Conservation (phyloP, 257 asterid species). For the Apocynum venetum region DNA sequence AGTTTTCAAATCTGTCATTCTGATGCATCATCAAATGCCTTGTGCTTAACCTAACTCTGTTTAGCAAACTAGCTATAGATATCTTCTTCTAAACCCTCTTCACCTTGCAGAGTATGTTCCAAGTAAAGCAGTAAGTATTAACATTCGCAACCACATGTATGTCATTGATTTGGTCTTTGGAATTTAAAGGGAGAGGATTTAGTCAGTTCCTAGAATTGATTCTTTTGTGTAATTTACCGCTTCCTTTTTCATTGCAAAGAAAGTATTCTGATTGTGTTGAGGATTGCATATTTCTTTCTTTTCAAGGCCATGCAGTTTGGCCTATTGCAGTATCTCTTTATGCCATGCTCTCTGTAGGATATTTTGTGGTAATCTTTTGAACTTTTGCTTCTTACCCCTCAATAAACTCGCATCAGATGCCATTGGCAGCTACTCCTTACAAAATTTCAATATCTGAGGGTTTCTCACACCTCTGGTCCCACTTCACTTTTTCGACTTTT, state of each 20-base stretch:
- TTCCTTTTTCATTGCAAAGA: background rate
- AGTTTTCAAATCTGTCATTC: background rate
- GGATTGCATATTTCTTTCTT: background rate
- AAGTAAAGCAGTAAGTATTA: background rate
- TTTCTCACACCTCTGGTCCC: background rate
- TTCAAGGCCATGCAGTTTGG: slow-evolving; percentile 3
- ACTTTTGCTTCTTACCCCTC: slow-evolving; percentile 2
- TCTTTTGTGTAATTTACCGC: background rate
- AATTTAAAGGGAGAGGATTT: background rate
- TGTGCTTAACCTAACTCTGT: too few relatives aligned
- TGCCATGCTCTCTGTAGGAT: background rate
- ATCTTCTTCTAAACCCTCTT: too few relatives aligned
- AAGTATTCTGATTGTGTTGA: background rate
- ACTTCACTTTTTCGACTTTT: background rate
- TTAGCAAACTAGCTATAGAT: too few relatives aligned
- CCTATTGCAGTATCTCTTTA: background rate
- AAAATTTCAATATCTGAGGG: background rate
- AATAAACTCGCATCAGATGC: slow-evolving; percentile 10
- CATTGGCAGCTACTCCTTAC: background rate
- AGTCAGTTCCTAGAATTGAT: background rate
- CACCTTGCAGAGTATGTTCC: too few relatives aligned
- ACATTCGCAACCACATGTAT: background rate
- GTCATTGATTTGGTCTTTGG: background rate
- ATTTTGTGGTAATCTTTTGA: background rate
- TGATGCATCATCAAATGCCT: background rate